Conservation (phyloP, 2,329 filamentous ascomycete genomes). For the Exutisphaerella laricina region DNA sequence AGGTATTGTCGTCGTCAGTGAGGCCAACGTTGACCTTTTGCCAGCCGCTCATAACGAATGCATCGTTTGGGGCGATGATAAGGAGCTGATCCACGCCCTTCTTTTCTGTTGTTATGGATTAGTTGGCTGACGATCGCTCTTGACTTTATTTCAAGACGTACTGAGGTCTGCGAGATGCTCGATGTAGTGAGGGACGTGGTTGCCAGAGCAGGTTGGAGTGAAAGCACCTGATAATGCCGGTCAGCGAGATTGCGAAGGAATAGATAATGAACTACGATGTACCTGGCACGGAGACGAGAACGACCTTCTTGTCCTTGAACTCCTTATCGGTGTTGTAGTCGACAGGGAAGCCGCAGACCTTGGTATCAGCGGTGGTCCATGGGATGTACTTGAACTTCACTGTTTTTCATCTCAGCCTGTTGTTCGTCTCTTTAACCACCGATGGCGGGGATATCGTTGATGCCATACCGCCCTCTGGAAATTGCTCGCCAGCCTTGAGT, state of each 20-base stretch:
- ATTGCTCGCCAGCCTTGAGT: conserved; percentile 20
- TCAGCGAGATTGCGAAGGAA: neutral
- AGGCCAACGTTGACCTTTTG: conserved; percentile 19
- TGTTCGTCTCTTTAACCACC: neutral
- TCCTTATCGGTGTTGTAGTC: conserved; percentile 19
- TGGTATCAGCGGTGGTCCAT: conserved; percentile 19
- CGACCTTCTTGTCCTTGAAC: conserved; percentile 20
- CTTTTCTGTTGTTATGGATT: conserved; percentile 4
- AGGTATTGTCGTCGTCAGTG: conserved; percentile 19
- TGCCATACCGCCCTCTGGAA: conserved; percentile 19
- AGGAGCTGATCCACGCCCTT: conserved; percentile 21
- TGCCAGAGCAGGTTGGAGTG: conserved; percentile 22
- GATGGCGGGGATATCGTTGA: too few relatives aligned
- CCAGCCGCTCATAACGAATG: conserved; percentile 22
- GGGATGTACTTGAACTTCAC: conserved; percentile 25
- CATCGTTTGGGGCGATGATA: conserved; percentile 22
- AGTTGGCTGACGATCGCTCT: neutral
- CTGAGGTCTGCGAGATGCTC: conserved; percentile 18
- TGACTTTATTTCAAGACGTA: conserved; percentile 1
- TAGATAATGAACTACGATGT: too few relatives aligned
- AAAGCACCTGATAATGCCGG: conserved; percentile 10
- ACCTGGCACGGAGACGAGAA: conserved; percentile 19
- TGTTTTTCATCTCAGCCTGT: conserved; percentile 7
- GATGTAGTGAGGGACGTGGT: conserved; percentile 19
- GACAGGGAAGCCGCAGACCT: conserved; percentile 20